Evolutionary conservation across 139 green algal genomes (phyloP), one percentile per base, ranked within the genome.

Genomic region (Tetraselmis striata): DNA sequence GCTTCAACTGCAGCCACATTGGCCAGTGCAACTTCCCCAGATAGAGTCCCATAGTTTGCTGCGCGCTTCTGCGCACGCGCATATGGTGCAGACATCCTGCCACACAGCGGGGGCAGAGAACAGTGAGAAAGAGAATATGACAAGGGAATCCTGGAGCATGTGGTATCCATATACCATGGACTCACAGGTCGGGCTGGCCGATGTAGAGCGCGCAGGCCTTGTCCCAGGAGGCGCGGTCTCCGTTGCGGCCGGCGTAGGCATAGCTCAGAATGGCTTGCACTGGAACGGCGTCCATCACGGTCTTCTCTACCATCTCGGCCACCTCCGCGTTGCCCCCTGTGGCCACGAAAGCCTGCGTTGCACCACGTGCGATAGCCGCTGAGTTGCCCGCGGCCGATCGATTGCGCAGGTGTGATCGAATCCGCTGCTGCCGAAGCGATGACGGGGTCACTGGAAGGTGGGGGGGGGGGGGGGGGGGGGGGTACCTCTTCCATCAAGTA

Each of bases 31-130:
- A 67, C 45, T 18, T 67, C 45, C 11, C 45, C 45, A 5, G 5
- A 2, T 22, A 5, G 0, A 28, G 78, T 81, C 24, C 11, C 11
- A 74, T 81, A 81, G 78, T 81, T 81, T n/a, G 78, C 78, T 1
- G 0, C 28, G 32, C 78, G 30, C 18, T 81, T 81, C 2, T 81
- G 30, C 22, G 30, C 78, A 28, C 78, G 78, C 0, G 18, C 78
- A n/a, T 75, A 81, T 5, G 45, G 45, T 25, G 45, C 18, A 18
- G 11, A 25, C 45, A 5, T 18, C 45, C 45, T 67, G n/a, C n/a
- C n/a, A n/a, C n/a, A n/a, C n/a, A n/a, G n/a, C n/a, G n/a, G n/a
- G n/a, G n/a, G n/a, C n/a, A n/a, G n/a, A n/a, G n/a, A n/a, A n/a
- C n/a, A n/a, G n/a, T n/a, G n/a, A n/a, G n/a, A n/a, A n/a, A n/a